Conservation (phyloP, 345 rosid species). For the Eucalyptus polybractea region DNA sequence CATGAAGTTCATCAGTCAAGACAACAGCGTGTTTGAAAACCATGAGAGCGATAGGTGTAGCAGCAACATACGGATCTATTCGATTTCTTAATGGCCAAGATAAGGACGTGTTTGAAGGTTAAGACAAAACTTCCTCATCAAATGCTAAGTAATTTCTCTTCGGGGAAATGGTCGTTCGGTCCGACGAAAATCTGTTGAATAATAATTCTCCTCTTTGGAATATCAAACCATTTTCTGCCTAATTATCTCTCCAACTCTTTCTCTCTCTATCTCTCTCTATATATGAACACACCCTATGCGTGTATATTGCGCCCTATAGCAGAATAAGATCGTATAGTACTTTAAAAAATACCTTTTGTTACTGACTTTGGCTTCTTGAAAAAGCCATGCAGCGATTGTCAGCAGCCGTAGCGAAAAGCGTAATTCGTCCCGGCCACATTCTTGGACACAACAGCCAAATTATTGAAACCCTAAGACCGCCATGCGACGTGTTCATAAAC, state of each 20-base stretch:
- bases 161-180: no score
- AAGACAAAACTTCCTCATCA: background rate
- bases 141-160: conserved; percentile 4
- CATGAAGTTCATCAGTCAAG: background rate
- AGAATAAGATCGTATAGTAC: background rate
- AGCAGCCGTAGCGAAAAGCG: background rate
- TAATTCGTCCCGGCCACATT: background rate
- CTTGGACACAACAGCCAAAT: background rate
- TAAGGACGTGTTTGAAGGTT: background rate
- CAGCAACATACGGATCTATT: background rate
- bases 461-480: background rate
- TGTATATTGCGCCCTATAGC: background rate
- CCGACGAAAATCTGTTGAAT: background rate
- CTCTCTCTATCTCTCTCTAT: background rate
- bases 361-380: background rate
- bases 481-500: conserved; percentile 66
- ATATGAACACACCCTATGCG: background rate
- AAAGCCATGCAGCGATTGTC: conserved; percentile 44
- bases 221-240: background rate
- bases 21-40: background rate
- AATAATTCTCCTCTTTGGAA: background rate
- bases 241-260: background rate
- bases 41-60: background rate
- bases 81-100: background rate
- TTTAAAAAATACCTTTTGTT: background rate